Evolutionary conservation across 306 rosid genomes (phyloP).

Genomic region (Betula pendula): DNA sequence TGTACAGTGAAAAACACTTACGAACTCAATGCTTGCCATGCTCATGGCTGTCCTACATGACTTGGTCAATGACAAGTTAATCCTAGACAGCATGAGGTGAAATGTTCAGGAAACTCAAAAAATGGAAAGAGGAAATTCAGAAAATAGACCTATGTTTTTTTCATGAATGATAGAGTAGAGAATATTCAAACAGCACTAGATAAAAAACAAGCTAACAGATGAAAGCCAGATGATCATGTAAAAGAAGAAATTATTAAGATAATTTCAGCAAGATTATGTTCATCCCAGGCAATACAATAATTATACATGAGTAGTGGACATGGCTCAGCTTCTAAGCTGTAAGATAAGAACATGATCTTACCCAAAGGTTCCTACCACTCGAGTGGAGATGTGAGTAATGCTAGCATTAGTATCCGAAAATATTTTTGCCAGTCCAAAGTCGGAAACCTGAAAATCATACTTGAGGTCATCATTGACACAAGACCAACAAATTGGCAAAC

Average conservation of each 20-base stretch:
- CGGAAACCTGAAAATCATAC: constrained; percentile 34
- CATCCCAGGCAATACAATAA: not conserved
- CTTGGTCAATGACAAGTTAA: not conserved
- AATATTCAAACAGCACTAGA: not conserved
- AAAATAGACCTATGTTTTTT: not conserved
- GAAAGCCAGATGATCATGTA: not conserved
- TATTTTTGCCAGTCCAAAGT: constrained; percentile 44
- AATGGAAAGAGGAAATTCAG: not conserved
- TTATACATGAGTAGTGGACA: not conserved
- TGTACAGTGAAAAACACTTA: constrained; percentile 12
- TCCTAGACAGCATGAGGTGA: not conserved
- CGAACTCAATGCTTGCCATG: not conserved
- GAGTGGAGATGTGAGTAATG: constrained; percentile 79
- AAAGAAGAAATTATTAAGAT: not conserved
- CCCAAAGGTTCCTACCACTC: constrained; percentile 99
- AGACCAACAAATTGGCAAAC: not conserved
- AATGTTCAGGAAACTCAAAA: not conserved
- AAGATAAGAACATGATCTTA: constrained; percentile 38
- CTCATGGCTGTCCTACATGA: not conserved
- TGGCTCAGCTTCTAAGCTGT: not conserved
- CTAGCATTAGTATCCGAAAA: constrained; percentile 33
- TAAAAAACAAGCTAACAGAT: not conserved
- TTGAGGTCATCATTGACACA: not conserved
- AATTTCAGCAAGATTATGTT: not conserved
- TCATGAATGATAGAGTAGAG: not conserved